These are phyloP conservation scores for Aspergillus nidulans DNA, from an alignment of 495 filamentous ascomycete genomes.

Conservation along the genomic window DNA sequence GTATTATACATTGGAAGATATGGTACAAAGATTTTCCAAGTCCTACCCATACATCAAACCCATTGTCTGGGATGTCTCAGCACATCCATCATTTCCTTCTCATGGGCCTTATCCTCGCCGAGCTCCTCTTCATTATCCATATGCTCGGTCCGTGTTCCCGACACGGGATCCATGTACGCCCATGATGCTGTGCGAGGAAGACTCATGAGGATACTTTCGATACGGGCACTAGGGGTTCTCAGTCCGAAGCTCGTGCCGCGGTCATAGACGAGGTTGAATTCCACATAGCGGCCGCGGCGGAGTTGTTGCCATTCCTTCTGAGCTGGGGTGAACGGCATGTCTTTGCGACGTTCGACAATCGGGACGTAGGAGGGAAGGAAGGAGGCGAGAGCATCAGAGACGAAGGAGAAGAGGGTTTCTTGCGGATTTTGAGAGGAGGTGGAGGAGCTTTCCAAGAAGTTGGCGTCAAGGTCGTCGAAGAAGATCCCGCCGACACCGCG, in stretches of 20 bases:
- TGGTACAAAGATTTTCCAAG: background rate
- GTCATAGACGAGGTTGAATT: constrained; percentile 98
- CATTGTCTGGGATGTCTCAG: constrained; percentile 83
- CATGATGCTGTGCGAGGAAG: constrained; percentile 88
- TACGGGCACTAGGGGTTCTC: constrained; percentile 82
- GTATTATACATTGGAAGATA: background rate
- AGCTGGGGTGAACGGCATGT: constrained; percentile 77
- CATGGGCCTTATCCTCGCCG: constrained; percentile 45
- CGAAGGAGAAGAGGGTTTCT: constrained; percentile 89
- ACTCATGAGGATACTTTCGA: constrained; percentile 98
- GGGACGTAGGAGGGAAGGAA: constrained; percentile 92
- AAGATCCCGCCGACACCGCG: constrained; percentile 95
- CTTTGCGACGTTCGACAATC: constrained; percentile 80
- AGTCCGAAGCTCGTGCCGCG: constrained; percentile 92
- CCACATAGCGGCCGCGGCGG: constrained; percentile 86
- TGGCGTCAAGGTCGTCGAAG: constrained; percentile 93
- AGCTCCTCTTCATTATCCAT: constrained; percentile 26
- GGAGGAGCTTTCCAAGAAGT: constrained; percentile 39
- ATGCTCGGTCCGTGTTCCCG: constrained; percentile 39
- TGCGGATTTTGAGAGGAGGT: constrained; percentile 68
- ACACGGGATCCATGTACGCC: constrained; percentile 83
- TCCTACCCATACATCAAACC: constrained; percentile 51
- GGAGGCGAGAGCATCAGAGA: constrained; percentile 74
- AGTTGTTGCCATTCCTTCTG: constrained; percentile 98
- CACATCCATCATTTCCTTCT: constrained; percentile 75